phyloP scores from a whole-genome alignment of 1,139 yeast species.

The Yamadazyma buinensis region DNA sequence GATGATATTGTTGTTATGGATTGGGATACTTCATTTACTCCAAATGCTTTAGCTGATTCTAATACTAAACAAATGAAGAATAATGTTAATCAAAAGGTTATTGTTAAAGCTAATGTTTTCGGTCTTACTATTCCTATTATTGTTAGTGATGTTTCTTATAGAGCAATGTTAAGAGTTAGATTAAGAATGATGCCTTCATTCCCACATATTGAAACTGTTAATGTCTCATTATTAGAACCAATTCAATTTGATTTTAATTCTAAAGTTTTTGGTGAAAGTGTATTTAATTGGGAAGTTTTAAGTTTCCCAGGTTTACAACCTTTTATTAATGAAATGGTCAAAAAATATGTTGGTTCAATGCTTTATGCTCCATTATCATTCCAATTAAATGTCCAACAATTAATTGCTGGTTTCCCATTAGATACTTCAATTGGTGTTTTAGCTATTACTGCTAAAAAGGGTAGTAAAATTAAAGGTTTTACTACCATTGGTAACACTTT shows the following conservation, averaged over 20 bases:
- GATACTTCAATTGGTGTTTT: conserved; percentile 86
- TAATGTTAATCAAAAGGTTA: conserved; percentile 75
- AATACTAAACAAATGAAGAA: conserved; percentile 80
- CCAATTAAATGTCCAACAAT: conserved; percentile 87
- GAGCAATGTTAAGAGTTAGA: conserved; percentile 71
- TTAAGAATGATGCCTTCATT: conserved; percentile 84
- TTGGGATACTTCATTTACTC: conserved; percentile 87
- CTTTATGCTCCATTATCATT: conserved; percentile 84
- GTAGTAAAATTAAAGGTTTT: conserved; percentile 65
- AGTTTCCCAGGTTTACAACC: conserved; percentile 82
- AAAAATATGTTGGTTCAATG: conserved; percentile 84
- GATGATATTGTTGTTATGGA: conserved; percentile 96
- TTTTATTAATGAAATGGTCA: conserved; percentile 78
- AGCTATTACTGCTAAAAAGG: conserved; percentile 63
- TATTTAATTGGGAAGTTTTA: conserved; percentile 84
- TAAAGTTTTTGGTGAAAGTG: conserved; percentile 67
- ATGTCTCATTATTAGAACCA: conserved; percentile 76
- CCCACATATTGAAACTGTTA: conserved; percentile 91
- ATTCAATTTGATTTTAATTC: conserved; percentile 84
- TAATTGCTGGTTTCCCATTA: conserved; percentile 77
- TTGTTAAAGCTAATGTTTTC: conserved; percentile 63
- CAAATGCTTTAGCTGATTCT: conserved; percentile 81
- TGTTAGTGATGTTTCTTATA: conserved; percentile 60
- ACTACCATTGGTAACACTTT: conserved; percentile 71
- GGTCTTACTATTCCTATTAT: conserved; percentile 64